These are phyloP conservation scores for Cutaneotrichosporon mucoides DNA, from an alignment of 1,284 basidiomycete species.

Conservation along the genomic window DNA sequence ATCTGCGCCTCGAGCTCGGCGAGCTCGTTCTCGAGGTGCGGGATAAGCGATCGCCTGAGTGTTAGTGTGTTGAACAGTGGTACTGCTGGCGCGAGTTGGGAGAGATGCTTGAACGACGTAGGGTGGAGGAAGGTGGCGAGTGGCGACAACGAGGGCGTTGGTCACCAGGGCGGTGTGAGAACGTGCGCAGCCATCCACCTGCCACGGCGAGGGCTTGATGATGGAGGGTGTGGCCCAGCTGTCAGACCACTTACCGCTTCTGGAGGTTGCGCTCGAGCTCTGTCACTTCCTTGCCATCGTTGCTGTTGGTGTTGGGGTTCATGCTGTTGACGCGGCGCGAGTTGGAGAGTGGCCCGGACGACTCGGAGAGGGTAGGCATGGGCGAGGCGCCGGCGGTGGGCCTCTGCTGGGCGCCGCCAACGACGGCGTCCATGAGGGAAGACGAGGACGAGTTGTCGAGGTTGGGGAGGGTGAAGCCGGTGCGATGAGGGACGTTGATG, in stretches of 20 bases:
- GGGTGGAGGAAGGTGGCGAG: no score
- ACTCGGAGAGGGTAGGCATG: not conserved
- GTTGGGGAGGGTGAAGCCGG: slow-evolving; percentile 14
- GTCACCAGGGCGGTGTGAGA: no score
- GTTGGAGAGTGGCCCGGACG: not conserved
- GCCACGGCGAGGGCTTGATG: no score
- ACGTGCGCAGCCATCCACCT: no score
- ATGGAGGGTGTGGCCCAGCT: no score
- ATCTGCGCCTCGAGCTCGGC: slow-evolving; percentile 44
- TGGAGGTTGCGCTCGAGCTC: slow-evolving; percentile 43
- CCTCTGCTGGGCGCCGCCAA: slow-evolving; percentile 23
- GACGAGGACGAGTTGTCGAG: slow-evolving; percentile 28
- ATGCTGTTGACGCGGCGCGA: not conserved
- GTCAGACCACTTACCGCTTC: slow-evolving; percentile 30
- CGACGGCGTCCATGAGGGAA: slow-evolving; percentile 39
- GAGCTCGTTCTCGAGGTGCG: slow-evolving; percentile 40
- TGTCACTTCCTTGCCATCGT: slow-evolving; percentile 26
- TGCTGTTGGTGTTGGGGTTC: slow-evolving; percentile 15
- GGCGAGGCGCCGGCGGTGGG: not conserved
- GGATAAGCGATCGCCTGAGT: slow-evolving; percentile 36
- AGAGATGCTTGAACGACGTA: no score
- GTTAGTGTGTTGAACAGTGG: no score
- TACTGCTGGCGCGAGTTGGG: no score
- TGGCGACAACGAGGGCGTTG: no score
- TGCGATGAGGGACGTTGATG: not conserved